Evolutionary conservation across 140 eudicot species (phyloP).

Genomic region (Anethum foeniculum): DNA sequence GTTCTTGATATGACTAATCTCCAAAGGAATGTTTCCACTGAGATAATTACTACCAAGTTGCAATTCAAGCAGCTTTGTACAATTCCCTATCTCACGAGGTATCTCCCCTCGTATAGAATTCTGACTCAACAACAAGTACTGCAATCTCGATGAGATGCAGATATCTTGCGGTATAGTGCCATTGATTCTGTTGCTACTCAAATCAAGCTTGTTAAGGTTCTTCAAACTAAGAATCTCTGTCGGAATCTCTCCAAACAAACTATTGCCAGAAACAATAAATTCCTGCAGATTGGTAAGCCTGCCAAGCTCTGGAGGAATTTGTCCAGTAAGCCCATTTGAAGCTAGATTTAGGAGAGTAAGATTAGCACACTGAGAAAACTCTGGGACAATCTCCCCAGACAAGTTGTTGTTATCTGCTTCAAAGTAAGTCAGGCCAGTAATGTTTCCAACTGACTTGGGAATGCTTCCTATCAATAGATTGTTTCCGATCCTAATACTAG

Average conservation of each 20-base stretch:
- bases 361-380: conserved; percentile 64
- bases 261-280: conserved; percentile 69
- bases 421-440: conserved; percentile 79
- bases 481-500: conserved; percentile 75
- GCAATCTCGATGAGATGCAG: conserved; percentile 71
- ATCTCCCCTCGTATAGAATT: conserved; percentile 70
- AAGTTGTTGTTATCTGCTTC: conserved; percentile 88
- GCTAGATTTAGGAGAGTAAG: conserved; percentile 79
- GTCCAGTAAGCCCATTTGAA: conserved; percentile 75
- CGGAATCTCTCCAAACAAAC: conserved; percentile 74
- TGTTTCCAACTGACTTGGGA: conserved; percentile 63
- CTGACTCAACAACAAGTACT: conserved; percentile 60
- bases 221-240: conserved; percentile 48
- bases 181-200: conserved; percentile 69
- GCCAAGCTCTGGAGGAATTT: conserved; percentile 63
- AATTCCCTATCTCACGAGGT: conserved; percentile 77
- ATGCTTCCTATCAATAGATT: conserved; percentile 58
- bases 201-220: conserved; percentile 86
- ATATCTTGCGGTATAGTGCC: conserved; percentile 68
- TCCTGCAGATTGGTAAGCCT: conserved; percentile 67
- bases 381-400: conserved; percentile 69
- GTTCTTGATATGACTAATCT: conserved; percentile 83
- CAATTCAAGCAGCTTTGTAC: conserved; percentile 66
- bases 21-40: conserved; percentile 69
- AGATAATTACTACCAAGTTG: conserved; percentile 81